Conservation (phyloP, 495 filamentous ascomycete species). For the Hyaloscypha variabilis region DNA sequence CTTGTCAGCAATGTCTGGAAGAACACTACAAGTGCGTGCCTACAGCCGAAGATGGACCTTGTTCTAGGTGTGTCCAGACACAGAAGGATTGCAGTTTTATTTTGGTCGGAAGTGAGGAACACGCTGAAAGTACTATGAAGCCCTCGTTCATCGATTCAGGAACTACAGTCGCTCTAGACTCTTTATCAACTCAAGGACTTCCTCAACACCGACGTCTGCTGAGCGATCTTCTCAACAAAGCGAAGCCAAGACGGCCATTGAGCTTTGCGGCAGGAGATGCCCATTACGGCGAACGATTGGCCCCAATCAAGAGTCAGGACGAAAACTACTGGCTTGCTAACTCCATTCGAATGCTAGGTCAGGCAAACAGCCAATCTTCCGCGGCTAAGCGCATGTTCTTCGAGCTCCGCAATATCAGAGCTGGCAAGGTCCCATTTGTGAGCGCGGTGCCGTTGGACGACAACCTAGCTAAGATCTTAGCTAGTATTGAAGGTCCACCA, state of each 20-base stretch:
- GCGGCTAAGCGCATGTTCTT: slow-evolving; percentile 22
- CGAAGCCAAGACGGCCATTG: not conserved
- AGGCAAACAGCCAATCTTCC: not conserved
- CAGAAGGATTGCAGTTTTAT: not conserved
- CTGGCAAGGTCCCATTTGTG: slow-evolving; percentile 24
- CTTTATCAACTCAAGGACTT: not conserved
- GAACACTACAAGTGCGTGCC: slow-evolving; percentile 7
- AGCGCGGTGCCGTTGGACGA: slow-evolving; percentile 23
- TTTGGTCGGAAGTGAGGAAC: too few relatives aligned
- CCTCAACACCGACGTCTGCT: not conserved
- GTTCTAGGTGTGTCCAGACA: not conserved
- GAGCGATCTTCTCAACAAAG: not conserved
- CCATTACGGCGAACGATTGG: not conserved
- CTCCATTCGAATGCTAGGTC: not conserved
- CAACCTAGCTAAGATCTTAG: not conserved
- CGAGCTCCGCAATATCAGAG: slow-evolving; percentile 24
- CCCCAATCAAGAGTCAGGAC: not conserved
- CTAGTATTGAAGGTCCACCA: slow-evolving; percentile 8
- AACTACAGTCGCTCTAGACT: too few relatives aligned
- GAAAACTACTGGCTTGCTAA: slow-evolving; percentile 1
- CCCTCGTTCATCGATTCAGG: not conserved
- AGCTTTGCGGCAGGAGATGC: slow-evolving; percentile 6
- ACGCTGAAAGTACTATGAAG: not conserved
- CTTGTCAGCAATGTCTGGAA: not conserved
- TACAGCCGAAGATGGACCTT: not conserved